A percentile compares a stretch with the other conserved stretches of the same genome.
Evolutionary conservation across 129 eudicot species (phyloP).

Genomic region (Smallanthus sonchifolius): DNA sequence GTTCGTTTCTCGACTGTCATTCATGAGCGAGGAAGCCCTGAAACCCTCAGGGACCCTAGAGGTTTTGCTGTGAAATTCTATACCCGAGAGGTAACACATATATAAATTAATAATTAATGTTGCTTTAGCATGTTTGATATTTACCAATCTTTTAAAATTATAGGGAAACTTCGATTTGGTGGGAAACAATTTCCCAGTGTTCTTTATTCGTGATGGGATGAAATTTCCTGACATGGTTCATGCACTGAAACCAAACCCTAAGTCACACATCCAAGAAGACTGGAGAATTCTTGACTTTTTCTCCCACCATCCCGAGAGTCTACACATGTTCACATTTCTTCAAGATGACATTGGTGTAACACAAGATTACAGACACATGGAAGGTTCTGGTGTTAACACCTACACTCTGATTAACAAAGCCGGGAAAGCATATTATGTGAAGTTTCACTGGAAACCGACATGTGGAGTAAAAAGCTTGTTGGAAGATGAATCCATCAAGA

Average conservation of each 20-base stretch:
- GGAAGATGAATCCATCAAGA: slow-evolving; percentile 55
- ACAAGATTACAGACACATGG: slow-evolving; percentile 77
- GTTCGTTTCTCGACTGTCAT: slow-evolving; percentile 88
- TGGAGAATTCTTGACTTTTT: slow-evolving; percentile 24
- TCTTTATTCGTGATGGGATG: slow-evolving; percentile 74
- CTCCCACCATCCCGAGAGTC: slow-evolving; percentile 33
- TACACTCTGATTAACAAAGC: slow-evolving; percentile 61
- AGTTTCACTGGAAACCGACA: slow-evolving; percentile 82
- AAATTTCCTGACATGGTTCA: slow-evolving; percentile 84
- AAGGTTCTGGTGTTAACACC: slow-evolving; percentile 75
- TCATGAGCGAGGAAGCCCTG: slow-evolving; percentile 88
- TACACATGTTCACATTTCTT: slow-evolving; percentile 71
- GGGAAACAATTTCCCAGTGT: slow-evolving; percentile 85
- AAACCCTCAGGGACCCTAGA: slow-evolving; percentile 77
- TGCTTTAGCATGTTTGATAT: not conserved
- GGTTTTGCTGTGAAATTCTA: slow-evolving; percentile 86
- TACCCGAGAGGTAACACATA: slow-evolving; percentile 61
- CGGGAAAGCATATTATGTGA: slow-evolving; percentile 62
- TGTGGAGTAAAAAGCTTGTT: slow-evolving; percentile 59
- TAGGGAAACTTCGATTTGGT: slow-evolving; percentile 84
- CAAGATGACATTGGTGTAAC: slow-evolving; percentile 71
- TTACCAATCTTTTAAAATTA: not conserved
- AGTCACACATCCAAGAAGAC: slow-evolving; percentile 77
- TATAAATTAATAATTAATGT: not conserved
- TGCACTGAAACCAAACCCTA: slow-evolving; percentile 79